phyloP scores from a whole-genome alignment of 495 filamentous ascomycete species.

The Xylaria palmicola region DNA sequence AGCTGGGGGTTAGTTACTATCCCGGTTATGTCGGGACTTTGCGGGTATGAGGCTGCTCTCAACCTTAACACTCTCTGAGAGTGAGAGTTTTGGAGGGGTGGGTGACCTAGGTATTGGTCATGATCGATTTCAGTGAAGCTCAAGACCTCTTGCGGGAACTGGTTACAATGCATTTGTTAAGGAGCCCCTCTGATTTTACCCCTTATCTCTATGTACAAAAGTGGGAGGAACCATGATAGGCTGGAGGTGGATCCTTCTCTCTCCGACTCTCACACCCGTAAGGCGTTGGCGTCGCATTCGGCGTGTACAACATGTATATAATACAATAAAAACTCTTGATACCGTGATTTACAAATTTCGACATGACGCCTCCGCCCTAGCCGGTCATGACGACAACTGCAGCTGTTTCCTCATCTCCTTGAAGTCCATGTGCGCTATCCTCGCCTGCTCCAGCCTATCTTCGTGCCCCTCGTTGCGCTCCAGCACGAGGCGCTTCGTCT shows the following conservation, averaged over 20 bases:
- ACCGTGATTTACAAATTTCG: slow-evolving; percentile 27
- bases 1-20: neutral
- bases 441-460: slow-evolving; percentile 36
- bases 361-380: slow-evolving; percentile 16
- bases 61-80: neutral
- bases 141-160: neutral
- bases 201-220: neutral
- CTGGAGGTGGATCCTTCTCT: neutral
- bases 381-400: slow-evolving; percentile 24
- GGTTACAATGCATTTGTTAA: too few relatives aligned
- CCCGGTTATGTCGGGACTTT: neutral
- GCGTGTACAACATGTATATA: slow-evolving; percentile 23
- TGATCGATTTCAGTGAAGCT: neutral
- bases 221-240: neutral
- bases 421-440: slow-evolving; percentile 37
- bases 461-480: slow-evolving; percentile 42
- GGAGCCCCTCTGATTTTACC: too few relatives aligned
- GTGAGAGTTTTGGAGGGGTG: neutral
- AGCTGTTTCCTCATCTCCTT: slow-evolving; percentile 44
- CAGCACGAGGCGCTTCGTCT: slow-evolving; percentile 30
- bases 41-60: neutral
- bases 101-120: neutral
- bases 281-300: slow-evolving; percentile 1
- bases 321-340: slow-evolving; percentile 21
- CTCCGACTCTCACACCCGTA: neutral